Base-by-base conservation (phyloP, 75 land plant genomes). In the Selaginella moellendorffii region DNA sequence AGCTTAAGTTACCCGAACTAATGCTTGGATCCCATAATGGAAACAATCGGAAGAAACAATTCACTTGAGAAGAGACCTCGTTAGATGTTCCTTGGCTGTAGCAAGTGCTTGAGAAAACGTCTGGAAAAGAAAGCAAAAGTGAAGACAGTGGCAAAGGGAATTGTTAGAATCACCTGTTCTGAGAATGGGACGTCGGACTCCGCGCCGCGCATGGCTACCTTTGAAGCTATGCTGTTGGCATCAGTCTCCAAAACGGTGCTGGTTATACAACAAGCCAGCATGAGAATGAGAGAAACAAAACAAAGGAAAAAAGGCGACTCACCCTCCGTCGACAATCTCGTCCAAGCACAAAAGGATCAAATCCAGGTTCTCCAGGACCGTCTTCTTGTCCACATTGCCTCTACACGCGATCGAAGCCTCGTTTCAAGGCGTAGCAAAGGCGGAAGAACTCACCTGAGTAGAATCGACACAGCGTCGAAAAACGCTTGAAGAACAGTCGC, bases 241-340 rank as follows among this genome's bases (percentile, higher is more conserved):
- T 91, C 97, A 20, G 88, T 88, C 72, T 91, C 97, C 63, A 91
- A 74, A 46, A 91, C 64, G 31, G 84, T 91, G 51, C 97, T 90
- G 74, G 31, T n/a, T n/a, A n/a, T n/a, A n/a, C n/a, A n/a, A n/a
- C n/a, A n/a, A n/a, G n/a, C n/a, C n/a, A n/a, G n/a, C n/a, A n/a
- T n/a, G n/a, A n/a, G n/a, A n/a, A n/a, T n/a, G n/a, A n/a, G n/a
- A n/a, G n/a, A n/a, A n/a, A n/a, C n/a, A n/a, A n/a, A n/a, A n/a
- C n/a, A n/a, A n/a, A n/a, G n/a, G n/a, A n/a, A n/a, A n/a, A n/a
- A n/a, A n/a, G n/a, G n/a, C n/a, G 61, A 30, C 72, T 59, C 82
- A 90, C 97, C 97, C 97, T 74, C 85, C 82, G 78, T 90, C 97
- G 54, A 90, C 85, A 76, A 90, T 87, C 70, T 90, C 97, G 68